Conservation (phyloP, 139 green algal genomes). For the Micractinium conductrix region DNA sequence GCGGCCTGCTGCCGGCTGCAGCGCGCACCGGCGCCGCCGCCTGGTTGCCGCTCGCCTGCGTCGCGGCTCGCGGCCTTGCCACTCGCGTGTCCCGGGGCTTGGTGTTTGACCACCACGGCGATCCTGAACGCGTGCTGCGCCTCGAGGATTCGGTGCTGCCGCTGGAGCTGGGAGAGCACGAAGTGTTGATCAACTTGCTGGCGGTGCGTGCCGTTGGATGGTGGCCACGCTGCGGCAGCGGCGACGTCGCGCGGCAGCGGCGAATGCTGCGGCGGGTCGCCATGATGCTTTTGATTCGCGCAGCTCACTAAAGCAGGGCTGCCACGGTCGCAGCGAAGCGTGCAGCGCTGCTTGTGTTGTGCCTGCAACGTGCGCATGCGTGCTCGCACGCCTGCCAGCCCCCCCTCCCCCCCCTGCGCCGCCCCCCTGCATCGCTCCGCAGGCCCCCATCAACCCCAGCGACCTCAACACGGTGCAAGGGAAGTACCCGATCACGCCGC, state of each 20-base stretch:
- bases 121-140: slow-evolving; percentile 14
- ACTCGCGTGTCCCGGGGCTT: neutral
- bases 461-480: slow-evolving; percentile 89
- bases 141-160: neutral
- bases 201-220: too few species aligned
- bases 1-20: too few species aligned
- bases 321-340: neutral
- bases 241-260: too few species aligned
- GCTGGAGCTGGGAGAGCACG: slow-evolving; percentile 17
- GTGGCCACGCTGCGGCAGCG: too few species aligned
- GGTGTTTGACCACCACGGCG: slow-evolving; percentile 17
- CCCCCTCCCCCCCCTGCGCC: neutral
- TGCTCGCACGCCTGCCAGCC: neutral
- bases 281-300: neutral
- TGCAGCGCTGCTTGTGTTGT: neutral
- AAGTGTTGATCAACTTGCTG: slow-evolving; percentile 44
- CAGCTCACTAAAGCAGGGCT: too few species aligned
- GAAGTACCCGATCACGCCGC: slow-evolving; percentile 74
- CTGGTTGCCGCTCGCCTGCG: neutral
- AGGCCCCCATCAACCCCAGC: slow-evolving; percentile 83
- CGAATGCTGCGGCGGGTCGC: neutral
- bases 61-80: neutral
- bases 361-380: neutral
- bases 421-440: neutral
- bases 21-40: neutral